Percentiles rank a stretch among this genome's conserved stretches.
These are phyloP conservation scores for Didymella glomerata DNA, from an alignment of 2,329 filamentous ascomycete genomes.

Conservation along the genomic window DNA sequence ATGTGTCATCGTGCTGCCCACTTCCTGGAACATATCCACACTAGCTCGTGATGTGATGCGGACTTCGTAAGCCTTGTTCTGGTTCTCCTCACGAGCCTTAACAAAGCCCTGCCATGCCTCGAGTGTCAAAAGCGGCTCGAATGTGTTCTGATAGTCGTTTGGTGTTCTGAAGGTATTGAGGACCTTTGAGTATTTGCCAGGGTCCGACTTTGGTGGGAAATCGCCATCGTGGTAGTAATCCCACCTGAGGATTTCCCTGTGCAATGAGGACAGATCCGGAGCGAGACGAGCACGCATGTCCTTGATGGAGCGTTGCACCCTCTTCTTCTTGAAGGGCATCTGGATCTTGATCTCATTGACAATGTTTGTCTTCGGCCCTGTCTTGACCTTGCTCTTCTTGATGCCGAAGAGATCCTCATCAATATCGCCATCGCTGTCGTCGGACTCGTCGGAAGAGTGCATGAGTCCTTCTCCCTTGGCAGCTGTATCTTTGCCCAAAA, in stretches of 20 bases:
- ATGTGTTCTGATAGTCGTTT: constrained; percentile 83
- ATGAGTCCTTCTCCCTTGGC: constrained; percentile 84
- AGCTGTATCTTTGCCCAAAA: constrained; percentile 80
- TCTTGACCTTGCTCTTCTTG: constrained; percentile 56
- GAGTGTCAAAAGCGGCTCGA: constrained; percentile 86
- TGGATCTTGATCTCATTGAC: constrained; percentile 51
- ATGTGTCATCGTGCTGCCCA: constrained; percentile 82
- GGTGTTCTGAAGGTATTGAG: constrained; percentile 80
- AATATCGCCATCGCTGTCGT: constrained; percentile 66
- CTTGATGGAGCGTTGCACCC: constrained; percentile 81
- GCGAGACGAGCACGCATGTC: constrained; percentile 94
- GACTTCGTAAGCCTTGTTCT: constrained; percentile 81
- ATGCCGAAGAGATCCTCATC: constrained; percentile 74
- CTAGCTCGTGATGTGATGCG: constrained; percentile 87
- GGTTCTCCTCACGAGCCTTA: constrained; percentile 86
- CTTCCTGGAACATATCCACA: constrained; percentile 91
- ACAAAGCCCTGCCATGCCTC: constrained; percentile 97
- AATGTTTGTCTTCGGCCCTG: constrained; percentile 50
- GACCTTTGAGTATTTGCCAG: constrained; percentile 76
- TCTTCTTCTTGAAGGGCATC: constrained; percentile 84
- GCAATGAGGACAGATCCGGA: constrained; percentile 84
- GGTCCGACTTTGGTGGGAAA: constrained; percentile 77
- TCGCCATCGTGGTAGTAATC: constrained; percentile 92
- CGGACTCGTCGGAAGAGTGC: constrained; percentile 76
- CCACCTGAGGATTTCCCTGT: constrained; percentile 89